Evolutionary conservation across 176 grass and related monocot genomes (phyloP), one percentile per base, ranked within the genome.

Genomic region (Thalia dealbata): DNA sequence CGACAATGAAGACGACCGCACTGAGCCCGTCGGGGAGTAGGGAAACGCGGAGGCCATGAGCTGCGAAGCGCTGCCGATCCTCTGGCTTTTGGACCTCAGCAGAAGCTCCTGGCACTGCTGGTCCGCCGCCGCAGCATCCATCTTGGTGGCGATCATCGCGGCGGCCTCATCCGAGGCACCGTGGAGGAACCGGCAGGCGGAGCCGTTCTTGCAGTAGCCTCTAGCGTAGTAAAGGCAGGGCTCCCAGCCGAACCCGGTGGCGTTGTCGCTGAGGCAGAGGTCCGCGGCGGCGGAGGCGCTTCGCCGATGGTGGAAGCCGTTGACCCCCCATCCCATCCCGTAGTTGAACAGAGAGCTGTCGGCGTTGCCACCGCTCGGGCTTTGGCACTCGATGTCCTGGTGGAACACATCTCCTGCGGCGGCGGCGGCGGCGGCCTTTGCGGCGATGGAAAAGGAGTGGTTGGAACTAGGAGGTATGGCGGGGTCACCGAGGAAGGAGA

Each of bases 131-230:
- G 48, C 70, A 3, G 70, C 62, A 15, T 85, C 87, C 69, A 89
- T 85, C 55, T 77, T 80, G 38, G 79, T 46, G 18, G 14, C 54
- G 15, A 82, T 45, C 60, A 58, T 64, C 0, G 67, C 64, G 2
- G 59, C 76, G 2, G 59, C 76, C 26, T 89, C 88, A 46, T 91
- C 92, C 5, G 83, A 81, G 25, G 91, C 75, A 18, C 76, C 80
- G 50, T 96, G 92, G 32, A 96, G 73, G 73, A 96, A 96, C 61
- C 86, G 66, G 54, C 92, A 96, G 75, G 69, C 80, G 77, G 81
- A 83, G 18, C 92, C 92, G 75, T 96, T 96, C 81, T 96, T 96
- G 82, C 92, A 96, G 84, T 87, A 96, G 3, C 92, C 92, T 52
- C 92, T 85, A 0, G 92, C 84, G 41, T 82, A 96, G 72, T 91